Evolutionary conservation across 2,329 filamentous ascomycete species (phyloP).

Genomic region (Exophiala phaeomuriformis): DNA sequence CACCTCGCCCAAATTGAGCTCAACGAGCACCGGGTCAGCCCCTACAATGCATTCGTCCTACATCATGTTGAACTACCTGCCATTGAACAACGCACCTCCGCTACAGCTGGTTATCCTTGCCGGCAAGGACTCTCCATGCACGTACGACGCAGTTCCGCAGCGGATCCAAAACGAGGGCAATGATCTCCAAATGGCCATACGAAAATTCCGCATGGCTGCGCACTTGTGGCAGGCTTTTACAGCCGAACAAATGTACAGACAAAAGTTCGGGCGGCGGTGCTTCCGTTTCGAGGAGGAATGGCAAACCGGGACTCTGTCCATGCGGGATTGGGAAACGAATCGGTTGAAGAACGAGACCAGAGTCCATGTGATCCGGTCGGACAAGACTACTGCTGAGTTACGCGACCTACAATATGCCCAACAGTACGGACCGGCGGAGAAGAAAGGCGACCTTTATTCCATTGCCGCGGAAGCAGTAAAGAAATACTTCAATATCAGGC

Average conservation of each 20-base stretch:
- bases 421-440: slow-evolving; percentile 62
- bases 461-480: slow-evolving; percentile 73
- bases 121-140: slow-evolving; percentile 78
- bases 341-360: slow-evolving; percentile 85
- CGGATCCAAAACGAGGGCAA: slow-evolving; percentile 74
- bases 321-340: slow-evolving; percentile 61
- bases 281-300: slow-evolving; percentile 95
- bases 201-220: slow-evolving; percentile 89
- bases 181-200: slow-evolving; percentile 67
- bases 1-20: slow-evolving; percentile 68
- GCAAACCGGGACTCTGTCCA: slow-evolving; percentile 73
- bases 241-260: slow-evolving; percentile 88
- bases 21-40: slow-evolving; percentile 51
- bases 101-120: slow-evolving; percentile 83
- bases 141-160: slow-evolving; percentile 74
- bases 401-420: slow-evolving; percentile 70
- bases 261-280: slow-evolving; percentile 73
- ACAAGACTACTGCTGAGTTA: slow-evolving; percentile 79
- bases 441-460: slow-evolving; percentile 65
- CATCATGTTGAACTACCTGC: slow-evolving; percentile 79
- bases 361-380: slow-evolving; percentile 73
- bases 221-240: slow-evolving; percentile 98
- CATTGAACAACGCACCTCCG: slow-evolving; percentile 68
- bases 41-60: slow-evolving; percentile 70
- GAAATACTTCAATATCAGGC: slow-evolving; percentile 64